These are phyloP conservation scores for Kodamaea fungicola DNA, from an alignment of 1,139 yeast species.

Conservation along the genomic window DNA sequence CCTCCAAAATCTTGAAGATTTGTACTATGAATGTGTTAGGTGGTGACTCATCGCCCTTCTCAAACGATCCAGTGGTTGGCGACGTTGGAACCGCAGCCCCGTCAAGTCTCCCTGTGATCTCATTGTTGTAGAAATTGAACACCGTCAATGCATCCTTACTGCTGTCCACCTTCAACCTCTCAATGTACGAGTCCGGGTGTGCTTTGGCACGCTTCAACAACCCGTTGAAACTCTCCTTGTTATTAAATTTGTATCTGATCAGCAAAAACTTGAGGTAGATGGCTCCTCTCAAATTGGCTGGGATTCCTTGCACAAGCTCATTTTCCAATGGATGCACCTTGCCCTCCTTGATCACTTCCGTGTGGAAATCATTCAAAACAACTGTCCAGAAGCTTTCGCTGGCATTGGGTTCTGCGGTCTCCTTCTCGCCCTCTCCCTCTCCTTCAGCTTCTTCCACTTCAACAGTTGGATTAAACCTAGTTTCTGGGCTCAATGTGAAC, in stretches of 20 bases:
- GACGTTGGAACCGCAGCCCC: not conserved
- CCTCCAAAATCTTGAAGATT: slow-evolving; percentile 18
- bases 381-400: slow-evolving; percentile 22
- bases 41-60: slow-evolving; percentile 11
- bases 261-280: slow-evolving; percentile 35
- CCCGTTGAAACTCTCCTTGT: slow-evolving; percentile 27
- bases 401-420: slow-evolving; percentile 9
- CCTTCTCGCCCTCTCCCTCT: slow-evolving; percentile 5
- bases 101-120: slow-evolving; percentile 10
- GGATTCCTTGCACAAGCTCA: slow-evolving; percentile 32
- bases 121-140: slow-evolving; percentile 32
- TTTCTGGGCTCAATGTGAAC: slow-evolving; percentile 11
- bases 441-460: slow-evolving; percentile 1
- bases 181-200: slow-evolving; percentile 18
- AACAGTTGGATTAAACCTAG: slow-evolving; percentile 1
- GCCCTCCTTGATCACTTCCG: slow-evolving; percentile 17
- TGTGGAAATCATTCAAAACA: slow-evolving; percentile 21
- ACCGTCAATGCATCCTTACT: slow-evolving; percentile 28
- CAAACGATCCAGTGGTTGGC: not conserved
- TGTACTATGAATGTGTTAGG: slow-evolving; percentile 25
- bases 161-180: slow-evolving; percentile 18
- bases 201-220: slow-evolving; percentile 29
- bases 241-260: slow-evolving; percentile 29
- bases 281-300: slow-evolving; percentile 25
- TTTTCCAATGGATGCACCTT: slow-evolving; percentile 22